These are phyloP conservation scores for Alternaria tenuissima DNA, from an alignment of 2,329 filamentous ascomycete genomes.

Conservation along the genomic window DNA sequence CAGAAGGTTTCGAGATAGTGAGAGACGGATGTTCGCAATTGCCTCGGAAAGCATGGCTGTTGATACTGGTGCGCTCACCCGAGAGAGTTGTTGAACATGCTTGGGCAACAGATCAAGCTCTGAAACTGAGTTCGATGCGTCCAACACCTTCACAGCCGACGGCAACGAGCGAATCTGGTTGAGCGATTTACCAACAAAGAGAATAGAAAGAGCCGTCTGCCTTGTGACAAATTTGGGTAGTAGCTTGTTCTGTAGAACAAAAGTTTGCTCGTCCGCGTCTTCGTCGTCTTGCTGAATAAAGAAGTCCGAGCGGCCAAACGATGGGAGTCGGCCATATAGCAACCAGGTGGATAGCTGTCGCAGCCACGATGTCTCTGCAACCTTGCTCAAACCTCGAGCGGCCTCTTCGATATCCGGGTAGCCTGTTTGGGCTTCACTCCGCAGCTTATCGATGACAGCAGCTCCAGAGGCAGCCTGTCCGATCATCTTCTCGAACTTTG, in stretches of 20 bases:
- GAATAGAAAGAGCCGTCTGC: constrained; percentile 78
- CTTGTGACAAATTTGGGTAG: constrained; percentile 81
- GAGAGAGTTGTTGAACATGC: constrained; percentile 74
- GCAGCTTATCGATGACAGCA: constrained; percentile 77
- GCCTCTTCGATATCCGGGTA: constrained; percentile 85
- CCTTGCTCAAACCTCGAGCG: constrained; percentile 73
- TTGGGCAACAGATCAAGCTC: constrained; percentile 70
- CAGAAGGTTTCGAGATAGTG: constrained; percentile 82
- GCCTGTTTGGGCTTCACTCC: constrained; percentile 81
- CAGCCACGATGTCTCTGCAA: constrained; percentile 90
- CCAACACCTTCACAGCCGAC: constrained; percentile 40
- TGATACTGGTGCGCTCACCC: constrained; percentile 76
- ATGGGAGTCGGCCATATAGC: constrained; percentile 83
- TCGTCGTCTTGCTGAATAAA: constrained; percentile 67
- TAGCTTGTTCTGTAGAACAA: constrained; percentile 56
- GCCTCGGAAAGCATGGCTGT: constrained; percentile 73
- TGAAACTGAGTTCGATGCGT: constrained; percentile 40
- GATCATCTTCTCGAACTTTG: constrained; percentile 21
- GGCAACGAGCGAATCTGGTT: constrained; percentile 73
- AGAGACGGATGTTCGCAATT: constrained; percentile 78
- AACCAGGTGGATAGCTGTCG: constrained; percentile 91
- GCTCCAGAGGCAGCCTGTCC: constrained; percentile 67
- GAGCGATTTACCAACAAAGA: constrained; percentile 89
- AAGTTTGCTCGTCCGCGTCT: constrained; percentile 41
- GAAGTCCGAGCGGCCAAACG: constrained; percentile 82